Percentiles rank a stretch among this genome's conserved stretches.
These are phyloP conservation scores for Zymoseptoria tritici DNA, from an alignment of 2,329 filamentous ascomycete genomes.

Conservation along the genomic window DNA sequence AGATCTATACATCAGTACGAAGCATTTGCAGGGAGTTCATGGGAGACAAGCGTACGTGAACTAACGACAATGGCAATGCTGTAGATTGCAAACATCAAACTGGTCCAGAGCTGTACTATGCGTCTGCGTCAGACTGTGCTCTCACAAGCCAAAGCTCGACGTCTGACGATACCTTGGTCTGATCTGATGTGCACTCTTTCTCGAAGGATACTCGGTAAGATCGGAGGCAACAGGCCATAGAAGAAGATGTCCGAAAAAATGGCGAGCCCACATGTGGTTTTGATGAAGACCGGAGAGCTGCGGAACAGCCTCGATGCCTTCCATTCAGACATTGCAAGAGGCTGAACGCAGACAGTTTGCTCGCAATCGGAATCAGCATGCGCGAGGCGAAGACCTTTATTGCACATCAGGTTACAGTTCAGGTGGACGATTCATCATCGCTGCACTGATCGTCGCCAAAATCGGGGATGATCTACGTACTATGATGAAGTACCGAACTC, in stretches of 20 bases:
- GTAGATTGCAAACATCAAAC: conserved; percentile 1
- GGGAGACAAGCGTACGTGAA: not conserved
- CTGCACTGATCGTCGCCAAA: not conserved
- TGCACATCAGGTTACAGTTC: not conserved
- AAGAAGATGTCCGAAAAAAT: conserved; percentile 1
- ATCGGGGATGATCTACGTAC: not conserved
- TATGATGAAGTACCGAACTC: not conserved
- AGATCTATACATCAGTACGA: not conserved
- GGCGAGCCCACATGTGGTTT: conserved; percentile 18
- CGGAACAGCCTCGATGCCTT: not conserved
- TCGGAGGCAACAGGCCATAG: conserved; percentile 2
- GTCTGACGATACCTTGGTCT: conserved; percentile 1
- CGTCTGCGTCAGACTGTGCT: not conserved
- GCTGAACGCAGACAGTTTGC: not conserved
- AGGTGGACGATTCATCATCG: not conserved
- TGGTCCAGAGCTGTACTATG: conserved; percentile 1
- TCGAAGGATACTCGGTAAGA: conserved; percentile 1
- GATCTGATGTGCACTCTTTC: not conserved
- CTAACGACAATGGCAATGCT: not conserved
- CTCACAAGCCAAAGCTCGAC: not conserved
- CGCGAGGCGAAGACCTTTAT: too few relatives aligned
- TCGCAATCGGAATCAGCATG: not conserved
- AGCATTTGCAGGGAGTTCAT: not conserved
- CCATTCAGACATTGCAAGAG: not conserved
- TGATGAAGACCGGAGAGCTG: not conserved